phyloP scores from a whole-genome alignment of 2,329 filamentous ascomycete genomes.

The Mycosphaerella sp. region DNA sequence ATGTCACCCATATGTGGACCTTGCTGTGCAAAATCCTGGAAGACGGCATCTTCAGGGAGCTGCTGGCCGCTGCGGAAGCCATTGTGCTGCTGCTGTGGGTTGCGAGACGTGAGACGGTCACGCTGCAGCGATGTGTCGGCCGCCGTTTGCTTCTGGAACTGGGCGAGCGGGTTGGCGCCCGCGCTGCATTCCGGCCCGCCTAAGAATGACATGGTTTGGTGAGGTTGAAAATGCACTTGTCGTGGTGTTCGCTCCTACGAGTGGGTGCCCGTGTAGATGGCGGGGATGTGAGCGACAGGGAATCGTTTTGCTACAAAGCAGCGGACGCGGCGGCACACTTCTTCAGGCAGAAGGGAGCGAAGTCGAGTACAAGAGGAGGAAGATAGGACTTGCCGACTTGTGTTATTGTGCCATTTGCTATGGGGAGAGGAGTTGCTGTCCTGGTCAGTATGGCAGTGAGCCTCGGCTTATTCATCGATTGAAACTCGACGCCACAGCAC shows the following conservation, averaged over 20 bases:
- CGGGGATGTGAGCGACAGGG: no score
- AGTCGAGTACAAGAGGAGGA: no score
- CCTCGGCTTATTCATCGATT: no score
- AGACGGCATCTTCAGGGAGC: conserved; percentile 29
- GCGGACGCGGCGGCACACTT: no score
- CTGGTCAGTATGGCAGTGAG: no score
- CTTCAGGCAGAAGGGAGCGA: no score
- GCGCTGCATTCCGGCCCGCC: conserved; percentile 96
- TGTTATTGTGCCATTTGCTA: no score
- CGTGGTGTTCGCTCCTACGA: background rate
- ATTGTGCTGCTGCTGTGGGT: conserved; percentile 27
- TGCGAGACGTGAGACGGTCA: conserved; percentile 58
- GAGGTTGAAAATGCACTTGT: background rate
- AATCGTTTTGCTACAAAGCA: no score
- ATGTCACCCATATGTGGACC: conserved; percentile 54
- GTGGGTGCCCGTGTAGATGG: no score
- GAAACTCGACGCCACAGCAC: no score
- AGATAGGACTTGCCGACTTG: no score
- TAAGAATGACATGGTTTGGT: conserved; percentile 77
- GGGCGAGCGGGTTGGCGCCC: conserved; percentile 88
- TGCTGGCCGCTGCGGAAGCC: conserved; percentile 31
- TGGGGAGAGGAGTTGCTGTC: no score
- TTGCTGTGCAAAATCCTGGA: conserved; percentile 72
- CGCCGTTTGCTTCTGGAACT: conserved; percentile 95
- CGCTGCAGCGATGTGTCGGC: conserved; percentile 93